Base-by-base conservation (phyloP, 106 monocot species). In the Allium sativum region DNA sequence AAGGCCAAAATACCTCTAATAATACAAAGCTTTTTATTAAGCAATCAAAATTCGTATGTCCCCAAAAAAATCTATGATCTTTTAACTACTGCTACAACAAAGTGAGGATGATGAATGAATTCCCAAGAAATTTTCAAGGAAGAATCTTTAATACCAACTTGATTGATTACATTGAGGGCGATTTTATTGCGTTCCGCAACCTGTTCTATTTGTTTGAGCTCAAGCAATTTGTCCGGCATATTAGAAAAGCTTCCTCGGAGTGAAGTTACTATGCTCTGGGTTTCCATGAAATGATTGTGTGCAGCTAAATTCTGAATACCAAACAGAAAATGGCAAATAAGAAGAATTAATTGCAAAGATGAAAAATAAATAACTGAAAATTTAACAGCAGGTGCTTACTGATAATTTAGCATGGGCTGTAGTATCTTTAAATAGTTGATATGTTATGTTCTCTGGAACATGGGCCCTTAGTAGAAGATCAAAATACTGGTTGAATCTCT, bases 401-500 rank as follows among this genome's bases (percentile, higher is more conserved):
- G 80, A 77, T 48, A 85, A 73, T 43, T 65, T 45, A 44, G 85
- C 85, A 64, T 74, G 68, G 4, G 48, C 55, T 62, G 77, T 79
- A 63, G 85, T 88, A 68, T 90, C 85, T 54, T 83, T 85, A 56
- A 88, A 98, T 48, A 79, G 61, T 31, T 74, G 62, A 70, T 78
- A 98, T 8, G 92, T 78, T 48, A 88, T 67, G 52, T 88, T 73
- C 31, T 82, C 88, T 2, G 98, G 92, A 67, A 98, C 55, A 65
- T 78, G 92, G 46, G 98, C 92, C 78, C 76, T 92, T 74, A 74
- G 84, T 17, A 98, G 85, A 45, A 88, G 92, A 57, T 92, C 92
- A 75, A 98, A 98, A 66, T 88, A 92, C 72, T 98, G 98, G 69
- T 59, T 60, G 56, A 98, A 98, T 64, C 91, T 85, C 98, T 98